Evolutionary conservation across 1,139 yeast genomes (phyloP), one percentile per base, ranked within the genome.

Genomic region (Nadsonia commutata): DNA sequence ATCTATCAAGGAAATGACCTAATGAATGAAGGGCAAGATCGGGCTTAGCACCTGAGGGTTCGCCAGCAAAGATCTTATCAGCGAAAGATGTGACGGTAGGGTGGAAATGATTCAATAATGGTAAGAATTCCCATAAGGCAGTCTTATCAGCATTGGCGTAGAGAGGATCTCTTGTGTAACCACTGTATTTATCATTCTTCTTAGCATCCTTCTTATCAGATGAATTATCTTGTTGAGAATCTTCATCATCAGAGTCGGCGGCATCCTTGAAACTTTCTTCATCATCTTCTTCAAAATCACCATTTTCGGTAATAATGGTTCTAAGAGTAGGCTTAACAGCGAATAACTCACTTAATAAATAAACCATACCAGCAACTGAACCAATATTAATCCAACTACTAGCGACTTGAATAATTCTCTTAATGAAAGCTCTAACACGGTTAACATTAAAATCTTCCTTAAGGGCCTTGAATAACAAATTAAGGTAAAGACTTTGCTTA

Each of bases 1-100:
- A 90, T 61, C 95, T 76, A 63, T 90, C 96, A 66, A 90, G 71
- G 73, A 90, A 90, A 62, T 88, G 97, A 21, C 85, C 70, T 51
- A 90, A 68, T 0, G 95, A 79, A 63, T 79, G 90, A 49, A 93
- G 72, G 2, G 94, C 94, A 47, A 90, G 68, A 61, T 90, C 97
- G 8, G 98, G 99, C 56, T 82, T 79, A 20, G 59, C 61, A 23
- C 74, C 65, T n/a, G 58, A 55, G 22, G 64, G 59, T 45, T 70
- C 68, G 36, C 72, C 67, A 45, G 72, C 75, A 7, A 44, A 40
- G 20, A 57, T 49, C 3, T 81, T 75, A 39, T 72, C 67, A 1
- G 96, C 95, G 56, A 86, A 90, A 18, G 83, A 70, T 39, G 83
- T 71, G 38, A 88, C 81, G 0, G 97, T 83, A 39, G 99, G 99